phyloP scores from a whole-genome alignment of 2,329 filamentous ascomycete genomes.

The Aspergillus fijiensis region DNA sequence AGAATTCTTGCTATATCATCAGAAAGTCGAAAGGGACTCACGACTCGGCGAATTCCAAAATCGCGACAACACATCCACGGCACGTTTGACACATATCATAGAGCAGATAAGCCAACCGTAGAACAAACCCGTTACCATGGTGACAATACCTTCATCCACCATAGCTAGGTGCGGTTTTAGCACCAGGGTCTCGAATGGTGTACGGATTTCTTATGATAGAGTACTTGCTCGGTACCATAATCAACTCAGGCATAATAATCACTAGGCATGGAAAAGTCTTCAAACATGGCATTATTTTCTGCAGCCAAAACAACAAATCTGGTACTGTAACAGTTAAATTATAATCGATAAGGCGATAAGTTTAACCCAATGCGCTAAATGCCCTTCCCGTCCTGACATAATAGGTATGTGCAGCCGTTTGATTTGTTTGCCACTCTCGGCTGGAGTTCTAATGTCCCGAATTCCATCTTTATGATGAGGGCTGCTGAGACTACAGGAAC shows the following conservation, averaged over 20 bases:
- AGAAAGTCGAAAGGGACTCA: slow-evolving; percentile 55
- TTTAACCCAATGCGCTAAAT: background rate
- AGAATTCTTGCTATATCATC: slow-evolving; percentile 62
- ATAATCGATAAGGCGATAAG: background rate
- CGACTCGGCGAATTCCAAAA: slow-evolving; percentile 47
- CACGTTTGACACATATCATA: slow-evolving; percentile 55
- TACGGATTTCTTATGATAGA: no score
- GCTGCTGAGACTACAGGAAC: background rate
- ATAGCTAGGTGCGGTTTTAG: no score
- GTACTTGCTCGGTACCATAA: no score
- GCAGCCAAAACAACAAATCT: no score
- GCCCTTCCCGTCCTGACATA: background rate
- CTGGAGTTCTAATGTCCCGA: slow-evolving; percentile 10
- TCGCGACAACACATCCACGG: slow-evolving; percentile 53
- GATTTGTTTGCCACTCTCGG: slow-evolving; percentile 22
- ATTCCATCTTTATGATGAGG: slow-evolving; percentile 4
- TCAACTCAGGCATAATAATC: no score
- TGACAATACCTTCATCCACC: no score
- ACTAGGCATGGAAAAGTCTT: no score
- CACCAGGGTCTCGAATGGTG: no score
- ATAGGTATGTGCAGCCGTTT: slow-evolving; percentile 10
- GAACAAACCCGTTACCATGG: background rate
- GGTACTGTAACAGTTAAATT: no score
- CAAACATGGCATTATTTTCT: no score
- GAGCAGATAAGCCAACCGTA: slow-evolving; percentile 37